Conservation (phyloP, 2,329 filamentous ascomycete species). For the Calycina herbarum region DNA sequence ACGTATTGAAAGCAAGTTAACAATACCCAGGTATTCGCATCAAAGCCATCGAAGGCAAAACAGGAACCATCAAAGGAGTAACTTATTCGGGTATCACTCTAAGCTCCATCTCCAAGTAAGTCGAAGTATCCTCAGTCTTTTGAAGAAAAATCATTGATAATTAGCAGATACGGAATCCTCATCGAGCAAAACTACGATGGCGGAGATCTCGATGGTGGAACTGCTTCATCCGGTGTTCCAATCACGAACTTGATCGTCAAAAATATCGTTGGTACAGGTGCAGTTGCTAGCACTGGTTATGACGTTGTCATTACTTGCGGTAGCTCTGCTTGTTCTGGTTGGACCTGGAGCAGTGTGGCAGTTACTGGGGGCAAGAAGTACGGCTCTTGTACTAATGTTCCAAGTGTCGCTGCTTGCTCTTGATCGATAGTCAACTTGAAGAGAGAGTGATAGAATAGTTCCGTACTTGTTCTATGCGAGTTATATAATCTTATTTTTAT, state of each 20-base stretch:
- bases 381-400: slow-evolving; percentile 43
- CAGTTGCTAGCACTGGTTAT: slow-evolving; percentile 35
- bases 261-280: slow-evolving; percentile 44
- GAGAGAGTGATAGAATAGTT: no score
- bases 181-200: slow-evolving; percentile 57
- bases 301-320: slow-evolving; percentile 53
- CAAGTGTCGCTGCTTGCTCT: slow-evolving; percentile 22
- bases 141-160: slow-evolving; percentile 35
- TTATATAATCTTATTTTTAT: no score
- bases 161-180: slow-evolving; percentile 52
- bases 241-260: slow-evolving; percentile 49
- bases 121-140: background rate
- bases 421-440: background rate
- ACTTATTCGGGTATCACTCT: slow-evolving; percentile 54
- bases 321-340: slow-evolving; percentile 33
- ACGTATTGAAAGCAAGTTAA: background rate
- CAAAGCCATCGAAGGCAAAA: slow-evolving; percentile 54
- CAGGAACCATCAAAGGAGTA: slow-evolving; percentile 51
- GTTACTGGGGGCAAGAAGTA: slow-evolving; percentile 52
- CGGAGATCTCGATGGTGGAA: slow-evolving; percentile 33
- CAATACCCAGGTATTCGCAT: slow-evolving; percentile 47
- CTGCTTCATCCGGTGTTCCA: slow-evolving; percentile 47
- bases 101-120: background rate
- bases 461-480: no score
- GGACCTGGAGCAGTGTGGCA: slow-evolving; percentile 46